These are phyloP conservation scores for Starmerella etchellsii DNA, from an alignment of 805 yeast species.

Conservation along the genomic window DNA sequence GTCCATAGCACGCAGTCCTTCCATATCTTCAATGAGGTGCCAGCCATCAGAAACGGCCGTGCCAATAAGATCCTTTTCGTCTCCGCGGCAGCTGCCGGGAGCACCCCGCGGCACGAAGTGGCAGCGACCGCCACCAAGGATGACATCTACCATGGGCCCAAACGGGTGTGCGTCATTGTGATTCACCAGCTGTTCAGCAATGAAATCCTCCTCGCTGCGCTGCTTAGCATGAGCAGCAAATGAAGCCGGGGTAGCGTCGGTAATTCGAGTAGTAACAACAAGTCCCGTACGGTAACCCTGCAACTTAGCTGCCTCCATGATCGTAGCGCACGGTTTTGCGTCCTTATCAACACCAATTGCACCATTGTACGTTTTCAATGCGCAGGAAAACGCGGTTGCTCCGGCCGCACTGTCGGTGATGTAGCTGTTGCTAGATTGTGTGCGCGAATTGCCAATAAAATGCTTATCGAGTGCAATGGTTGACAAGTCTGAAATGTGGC, in stretches of 20 bases:
- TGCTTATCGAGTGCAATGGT: slow-evolving; percentile 54
- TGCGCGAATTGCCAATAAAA: slow-evolving; percentile 72
- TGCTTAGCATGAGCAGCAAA: slow-evolving; percentile 68
- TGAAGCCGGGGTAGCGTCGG: slow-evolving; percentile 93
- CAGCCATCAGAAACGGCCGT: slow-evolving; percentile 52
- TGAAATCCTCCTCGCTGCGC: slow-evolving; percentile 68
- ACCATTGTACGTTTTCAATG: slow-evolving; percentile 70
- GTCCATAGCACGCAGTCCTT: slow-evolving; percentile 43
- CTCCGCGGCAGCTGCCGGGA: slow-evolving; percentile 55
- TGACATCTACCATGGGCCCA: slow-evolving; percentile 73
- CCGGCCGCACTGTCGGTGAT: slow-evolving; percentile 96
- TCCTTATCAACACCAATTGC: slow-evolving; percentile 76
- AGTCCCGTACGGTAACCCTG: slow-evolving; percentile 74
- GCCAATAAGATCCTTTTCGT: slow-evolving; percentile 51
- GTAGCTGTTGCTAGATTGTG: slow-evolving; percentile 61
- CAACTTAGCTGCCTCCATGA: slow-evolving; percentile 75
- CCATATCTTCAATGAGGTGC: slow-evolving; percentile 48
- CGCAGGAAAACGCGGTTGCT: slow-evolving; percentile 87
- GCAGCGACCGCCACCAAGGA: slow-evolving; percentile 80
- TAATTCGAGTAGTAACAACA: slow-evolving; percentile 82
- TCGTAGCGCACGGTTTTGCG: slow-evolving; percentile 69
- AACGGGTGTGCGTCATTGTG: slow-evolving; percentile 42
- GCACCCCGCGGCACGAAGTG: slow-evolving; percentile 50
- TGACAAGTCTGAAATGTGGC: slow-evolving; percentile 27
- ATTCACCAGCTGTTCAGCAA: slow-evolving; percentile 81